Evolutionary conservation across 2,329 filamentous ascomycete genomes (phyloP).

Genomic region (Dothiorella sarmentorum): DNA sequence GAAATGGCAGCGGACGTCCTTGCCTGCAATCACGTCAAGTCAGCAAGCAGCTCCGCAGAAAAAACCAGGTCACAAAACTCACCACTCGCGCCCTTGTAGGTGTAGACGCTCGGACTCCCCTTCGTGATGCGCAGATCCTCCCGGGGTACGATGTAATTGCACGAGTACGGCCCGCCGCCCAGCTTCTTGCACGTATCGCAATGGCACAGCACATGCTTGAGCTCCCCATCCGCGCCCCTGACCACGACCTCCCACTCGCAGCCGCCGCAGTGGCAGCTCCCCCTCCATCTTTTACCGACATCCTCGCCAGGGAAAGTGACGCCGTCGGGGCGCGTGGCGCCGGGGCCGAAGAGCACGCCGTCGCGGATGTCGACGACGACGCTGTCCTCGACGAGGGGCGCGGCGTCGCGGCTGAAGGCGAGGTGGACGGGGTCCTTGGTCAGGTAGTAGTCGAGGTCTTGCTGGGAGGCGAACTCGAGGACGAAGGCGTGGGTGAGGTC

Average conservation of each 20-base stretch:
- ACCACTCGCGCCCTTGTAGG: constrained; percentile 33
- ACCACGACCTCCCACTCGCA: constrained; percentile 27
- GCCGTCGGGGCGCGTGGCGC: constrained; percentile 24
- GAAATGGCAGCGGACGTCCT: constrained; percentile 37
- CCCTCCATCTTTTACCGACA: constrained; percentile 20
- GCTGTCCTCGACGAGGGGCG: constrained; percentile 53
- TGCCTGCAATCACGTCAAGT: constrained; percentile 22
- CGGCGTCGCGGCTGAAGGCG: constrained; percentile 55
- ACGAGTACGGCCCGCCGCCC: constrained; percentile 35
- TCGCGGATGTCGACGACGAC: constrained; percentile 58
- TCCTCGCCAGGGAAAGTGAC: constrained; percentile 8
- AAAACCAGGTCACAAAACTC: not conserved
- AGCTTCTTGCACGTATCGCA: constrained; percentile 37
- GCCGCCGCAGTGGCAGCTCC: constrained; percentile 33
- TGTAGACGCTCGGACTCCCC: constrained; percentile 30
- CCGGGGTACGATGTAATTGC: constrained; percentile 35
- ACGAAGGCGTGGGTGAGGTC: constrained; percentile 69
- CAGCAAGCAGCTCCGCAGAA: not conserved
- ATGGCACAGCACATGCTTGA: constrained; percentile 36
- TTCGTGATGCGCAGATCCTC: constrained; percentile 28
- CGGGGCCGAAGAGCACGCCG: constrained; percentile 39
- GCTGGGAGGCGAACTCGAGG: constrained; percentile 60
- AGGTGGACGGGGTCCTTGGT: constrained; percentile 61
- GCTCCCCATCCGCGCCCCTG: constrained; percentile 20
- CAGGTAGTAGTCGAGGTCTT: constrained; percentile 68